Conservation (phyloP, 768 basidiomycete genomes). For the Saitozyma podzolica region DNA sequence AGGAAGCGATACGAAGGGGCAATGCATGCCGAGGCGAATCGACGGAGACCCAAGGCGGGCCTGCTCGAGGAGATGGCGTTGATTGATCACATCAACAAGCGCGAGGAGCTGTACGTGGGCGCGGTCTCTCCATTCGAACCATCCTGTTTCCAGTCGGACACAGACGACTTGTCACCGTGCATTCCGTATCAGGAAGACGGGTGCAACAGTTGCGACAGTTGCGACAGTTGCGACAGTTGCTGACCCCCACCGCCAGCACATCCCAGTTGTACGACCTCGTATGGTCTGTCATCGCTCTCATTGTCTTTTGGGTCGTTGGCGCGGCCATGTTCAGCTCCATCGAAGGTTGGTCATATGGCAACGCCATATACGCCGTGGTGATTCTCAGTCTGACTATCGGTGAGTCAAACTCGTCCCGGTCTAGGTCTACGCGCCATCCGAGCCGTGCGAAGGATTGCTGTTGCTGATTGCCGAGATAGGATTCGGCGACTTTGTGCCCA, state of each 20-base stretch:
- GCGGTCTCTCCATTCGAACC: too few species aligned
- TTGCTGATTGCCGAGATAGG: conserved; percentile 19
- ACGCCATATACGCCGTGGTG: conserved; percentile 47
- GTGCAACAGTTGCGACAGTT: too few species aligned
- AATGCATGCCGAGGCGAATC: conserved; percentile 34
- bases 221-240: not conserved
- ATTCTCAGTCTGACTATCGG: conserved; percentile 37
- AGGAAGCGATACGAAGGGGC: conserved; percentile 39
- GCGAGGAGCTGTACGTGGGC: conserved; percentile 44
- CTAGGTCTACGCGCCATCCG: not conserved
- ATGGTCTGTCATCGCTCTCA: conserved; percentile 38
- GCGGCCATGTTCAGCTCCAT: conserved; percentile 49
- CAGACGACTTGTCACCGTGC: too few species aligned
- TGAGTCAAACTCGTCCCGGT: conserved; percentile 5
- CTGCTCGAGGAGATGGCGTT: conserved; percentile 50
- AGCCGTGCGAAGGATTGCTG: not conserved
- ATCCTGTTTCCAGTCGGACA: too few species aligned
- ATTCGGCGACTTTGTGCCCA: conserved; percentile 49
- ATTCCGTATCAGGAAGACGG: too few species aligned
- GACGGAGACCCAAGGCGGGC: conserved; percentile 29
- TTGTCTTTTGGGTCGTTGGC: conserved; percentile 51
- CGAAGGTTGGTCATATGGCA: conserved; percentile 49
- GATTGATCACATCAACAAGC: conserved; percentile 45
- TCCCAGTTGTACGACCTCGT: conserved; percentile 44
- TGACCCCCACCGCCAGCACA: not conserved